phyloP scores from a whole-genome alignment of 2,329 filamentous ascomycete species.

The Botrytis aclada region DNA sequence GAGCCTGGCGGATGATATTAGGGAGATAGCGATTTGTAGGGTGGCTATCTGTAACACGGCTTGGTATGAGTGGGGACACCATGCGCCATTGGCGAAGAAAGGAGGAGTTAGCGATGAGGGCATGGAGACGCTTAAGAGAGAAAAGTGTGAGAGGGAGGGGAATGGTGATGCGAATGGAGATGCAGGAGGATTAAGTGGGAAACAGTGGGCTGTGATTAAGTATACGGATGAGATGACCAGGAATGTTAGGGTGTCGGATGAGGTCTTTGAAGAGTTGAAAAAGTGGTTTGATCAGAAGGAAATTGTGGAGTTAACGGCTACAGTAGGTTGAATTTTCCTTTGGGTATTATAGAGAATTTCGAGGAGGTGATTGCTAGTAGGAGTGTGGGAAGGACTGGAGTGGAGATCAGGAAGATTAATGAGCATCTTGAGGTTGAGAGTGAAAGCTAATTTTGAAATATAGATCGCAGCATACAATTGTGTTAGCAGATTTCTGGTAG shows the following conservation, averaged over 20 bases:
- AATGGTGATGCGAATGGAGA: conserved; percentile 37
- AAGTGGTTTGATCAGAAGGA: conserved; percentile 63
- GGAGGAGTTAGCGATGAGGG: conserved; percentile 35
- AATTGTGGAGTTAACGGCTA: conserved; percentile 78
- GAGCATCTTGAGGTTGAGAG: neutral
- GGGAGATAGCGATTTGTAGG: conserved; percentile 77
- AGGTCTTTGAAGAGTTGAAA: conserved; percentile 63
- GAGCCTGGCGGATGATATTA: conserved; percentile 51
- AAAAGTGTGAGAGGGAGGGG: conserved; percentile 13
- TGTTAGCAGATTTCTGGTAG: conserved; percentile 79
- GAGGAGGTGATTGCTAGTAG: neutral
- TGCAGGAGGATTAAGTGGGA: conserved; percentile 47
- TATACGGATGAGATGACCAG: conserved; percentile 85
- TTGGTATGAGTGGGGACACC: conserved; percentile 82
- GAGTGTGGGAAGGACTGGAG: neutral
- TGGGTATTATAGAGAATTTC: neutral
- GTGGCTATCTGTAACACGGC: conserved; percentile 78
- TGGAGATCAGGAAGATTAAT: neutral
- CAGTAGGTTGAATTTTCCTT: conserved; percentile 38
- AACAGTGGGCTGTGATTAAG: conserved; percentile 65
- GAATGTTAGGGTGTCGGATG: conserved; percentile 65
- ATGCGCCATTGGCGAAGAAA: conserved; percentile 57
- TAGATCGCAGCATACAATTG: conserved; percentile 76
- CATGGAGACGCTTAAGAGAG: conserved; percentile 28
- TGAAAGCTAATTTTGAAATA: conserved; percentile 1